Conservation (phyloP, 495 filamentous ascomycete genomes). For the Barbatosphaeria neglecta region DNA sequence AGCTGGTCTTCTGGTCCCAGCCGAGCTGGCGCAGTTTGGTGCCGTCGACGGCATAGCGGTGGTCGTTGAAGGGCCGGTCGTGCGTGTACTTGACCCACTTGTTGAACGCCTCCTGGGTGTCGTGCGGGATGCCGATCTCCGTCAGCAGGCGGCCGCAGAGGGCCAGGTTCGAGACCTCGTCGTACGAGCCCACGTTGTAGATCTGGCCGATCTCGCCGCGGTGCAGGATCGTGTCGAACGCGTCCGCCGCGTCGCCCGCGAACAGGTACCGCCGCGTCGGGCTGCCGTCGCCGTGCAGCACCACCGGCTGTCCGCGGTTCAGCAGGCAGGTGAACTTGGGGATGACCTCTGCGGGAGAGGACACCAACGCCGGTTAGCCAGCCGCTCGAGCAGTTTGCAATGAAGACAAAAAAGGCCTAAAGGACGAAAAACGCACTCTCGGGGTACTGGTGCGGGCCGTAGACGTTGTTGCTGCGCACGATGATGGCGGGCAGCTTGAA, state of each 20-base stretch:
- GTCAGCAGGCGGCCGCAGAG: slow-evolving; percentile 48
- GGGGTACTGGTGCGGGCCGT: slow-evolving; percentile 67
- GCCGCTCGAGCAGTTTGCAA: not conserved
- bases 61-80: slow-evolving; percentile 66
- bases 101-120: slow-evolving; percentile 28
- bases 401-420: not conserved
- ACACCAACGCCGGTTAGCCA: not conserved
- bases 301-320: slow-evolving; percentile 41
- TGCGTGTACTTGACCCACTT: slow-evolving; percentile 52
- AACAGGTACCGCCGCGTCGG: slow-evolving; percentile 59
- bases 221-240: slow-evolving; percentile 67
- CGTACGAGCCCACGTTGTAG: slow-evolving; percentile 61
- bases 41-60: slow-evolving; percentile 55
- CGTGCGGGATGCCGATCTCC: slow-evolving; percentile 33
- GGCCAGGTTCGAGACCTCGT: slow-evolving; percentile 53
- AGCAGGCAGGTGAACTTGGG: slow-evolving; percentile 60
- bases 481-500: slow-evolving; percentile 62
- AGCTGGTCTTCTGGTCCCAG: slow-evolving; percentile 52
- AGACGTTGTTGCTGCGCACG: slow-evolving; percentile 67
- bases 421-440: slow-evolving; percentile 45
- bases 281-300: slow-evolving; percentile 58
- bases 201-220: slow-evolving; percentile 51
- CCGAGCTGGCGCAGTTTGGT: slow-evolving; percentile 52
- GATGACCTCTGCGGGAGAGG: slow-evolving; percentile 48
- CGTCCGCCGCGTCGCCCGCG: slow-evolving; percentile 63